Percentiles rank a stretch among this genome's conserved stretches.
phyloP scores from a whole-genome alignment of 179 eudicot species.

The Beta corolliflora region DNA sequence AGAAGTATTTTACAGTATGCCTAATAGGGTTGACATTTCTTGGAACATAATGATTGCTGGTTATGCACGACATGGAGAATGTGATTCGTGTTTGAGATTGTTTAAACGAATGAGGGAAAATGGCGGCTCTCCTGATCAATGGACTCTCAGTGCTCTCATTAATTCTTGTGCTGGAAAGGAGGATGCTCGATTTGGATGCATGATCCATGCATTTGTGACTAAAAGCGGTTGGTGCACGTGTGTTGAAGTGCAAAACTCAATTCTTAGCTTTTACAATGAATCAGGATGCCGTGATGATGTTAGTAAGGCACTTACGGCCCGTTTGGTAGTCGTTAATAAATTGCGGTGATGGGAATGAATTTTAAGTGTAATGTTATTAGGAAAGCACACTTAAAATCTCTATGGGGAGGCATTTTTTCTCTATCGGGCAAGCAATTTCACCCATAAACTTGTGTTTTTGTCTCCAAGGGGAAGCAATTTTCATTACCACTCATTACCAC shows the following conservation, averaged over 20 bases:
- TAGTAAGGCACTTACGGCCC: slow-evolving; percentile 37
- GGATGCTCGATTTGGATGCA: slow-evolving; percentile 37
- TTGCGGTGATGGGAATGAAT: no score
- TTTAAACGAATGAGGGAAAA: slow-evolving; percentile 49
- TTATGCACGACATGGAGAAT: slow-evolving; percentile 43
- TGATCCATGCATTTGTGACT: slow-evolving; percentile 47
- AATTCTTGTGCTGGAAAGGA: slow-evolving; percentile 43
- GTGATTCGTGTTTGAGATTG: slow-evolving; percentile 41
- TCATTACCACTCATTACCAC: no score
- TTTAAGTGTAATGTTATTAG: no score
- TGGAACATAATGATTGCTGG: slow-evolving; percentile 69
- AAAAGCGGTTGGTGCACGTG: slow-evolving; percentile 57
- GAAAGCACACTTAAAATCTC: no score
- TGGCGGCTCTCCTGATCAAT: slow-evolving; percentile 47
- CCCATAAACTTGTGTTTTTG: no score
- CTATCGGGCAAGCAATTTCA: no score
- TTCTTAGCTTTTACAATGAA: slow-evolving; percentile 55
- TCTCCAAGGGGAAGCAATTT: no score
- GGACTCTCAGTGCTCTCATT: slow-evolving; percentile 60
- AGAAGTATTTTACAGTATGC: slow-evolving; percentile 46
- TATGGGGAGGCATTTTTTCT: no score
- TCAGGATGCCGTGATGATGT: slow-evolving; percentile 43
- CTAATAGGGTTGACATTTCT: slow-evolving; percentile 47
- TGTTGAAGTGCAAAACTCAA: slow-evolving; percentile 59
- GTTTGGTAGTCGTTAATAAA: no score